Base-by-base conservation (phyloP, 768 basidiomycete species). In the Russula sp. region DNA sequence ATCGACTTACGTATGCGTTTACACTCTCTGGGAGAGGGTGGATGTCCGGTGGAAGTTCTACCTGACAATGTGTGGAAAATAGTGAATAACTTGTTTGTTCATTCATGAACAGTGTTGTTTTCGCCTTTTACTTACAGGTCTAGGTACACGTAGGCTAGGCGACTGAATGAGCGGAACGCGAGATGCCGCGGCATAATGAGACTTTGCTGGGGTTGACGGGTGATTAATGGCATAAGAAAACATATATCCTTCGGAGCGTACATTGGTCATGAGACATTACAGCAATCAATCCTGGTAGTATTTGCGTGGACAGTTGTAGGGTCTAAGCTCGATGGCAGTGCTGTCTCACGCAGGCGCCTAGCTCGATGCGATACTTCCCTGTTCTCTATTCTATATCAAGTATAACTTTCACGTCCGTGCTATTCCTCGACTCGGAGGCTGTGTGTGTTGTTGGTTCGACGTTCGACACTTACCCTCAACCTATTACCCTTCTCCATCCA, bases 21-120 rank as follows among this genome's bases (percentile, higher is more conserved):
- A 98, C 87, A 40, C 89, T 89, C 31, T 94, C 91, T 4, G 96
- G 96, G 0, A 98, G 79, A 0, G 96, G 96, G 68, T 98, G 95
- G 27, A 98, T 93, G 70, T 98, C 94, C 52, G 83, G 88, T 4
- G 96, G 93, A 4, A 94, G 78, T 66, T 88, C 81, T 32, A 97
- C 84, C 95, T 98, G 35, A 16, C 8, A 18, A 69, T 7, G 31
- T 31, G 40, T 20, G 8, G 20, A 16, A 7, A 20, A 22, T 42
- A 13, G 44, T 16, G 22, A 34, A 11, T 0, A 3, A 14, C 37
- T 40, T 16, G 53, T 1, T 20, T 34, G 32, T 2, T 14, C 13
- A 8, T 47, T 14, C 27, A 16, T 13, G n/a, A 47, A 3, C 27
- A 3, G 27, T 2, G 11, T 53, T 20, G 6, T 6, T 47, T 18